Conservation (phyloP, 2,329 filamentous ascomycete genomes). For the Bimuria novae-zelandiae region DNA sequence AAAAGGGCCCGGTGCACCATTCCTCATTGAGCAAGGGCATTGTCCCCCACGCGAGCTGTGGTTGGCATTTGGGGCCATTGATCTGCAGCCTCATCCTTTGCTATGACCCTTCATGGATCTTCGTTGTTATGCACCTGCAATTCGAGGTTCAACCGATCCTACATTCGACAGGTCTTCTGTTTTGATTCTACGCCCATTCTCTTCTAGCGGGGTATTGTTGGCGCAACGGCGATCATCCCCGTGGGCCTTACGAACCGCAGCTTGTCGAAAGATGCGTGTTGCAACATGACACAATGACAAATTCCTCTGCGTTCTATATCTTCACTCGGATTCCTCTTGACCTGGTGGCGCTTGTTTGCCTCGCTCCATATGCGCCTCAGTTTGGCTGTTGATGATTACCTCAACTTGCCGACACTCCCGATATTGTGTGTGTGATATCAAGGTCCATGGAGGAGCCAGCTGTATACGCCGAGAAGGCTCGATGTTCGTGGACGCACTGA, state of each 20-base stretch:
- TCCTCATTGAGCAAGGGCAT: conserved; percentile 13
- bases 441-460: no score
- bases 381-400: no score
- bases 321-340: no score
- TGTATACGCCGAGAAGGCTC: no score
- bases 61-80: conserved; percentile 22
- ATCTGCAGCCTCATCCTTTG: conserved; percentile 28
- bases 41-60: conserved; percentile 5
- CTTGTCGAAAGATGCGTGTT: background rate
- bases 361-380: no score
- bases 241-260: conserved; percentile 2
- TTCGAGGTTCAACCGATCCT: conserved; percentile 4
- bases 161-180: conserved; percentile 10
- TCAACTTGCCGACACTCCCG: no score
- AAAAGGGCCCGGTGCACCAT: conserved; percentile 16
- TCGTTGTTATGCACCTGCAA: conserved; percentile 2
- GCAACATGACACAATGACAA: no score
- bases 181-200: conserved; percentile 24
- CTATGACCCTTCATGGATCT: background rate
- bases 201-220: conserved; percentile 1
- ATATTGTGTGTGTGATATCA: no score
- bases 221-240: conserved; percentile 24
- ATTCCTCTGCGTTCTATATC: background rate
- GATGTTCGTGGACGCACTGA: no score
- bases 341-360: no score